Evolutionary conservation across 139 green algal genomes (phyloP).

Genomic region (Tetradesmus lagerheimii): DNA sequence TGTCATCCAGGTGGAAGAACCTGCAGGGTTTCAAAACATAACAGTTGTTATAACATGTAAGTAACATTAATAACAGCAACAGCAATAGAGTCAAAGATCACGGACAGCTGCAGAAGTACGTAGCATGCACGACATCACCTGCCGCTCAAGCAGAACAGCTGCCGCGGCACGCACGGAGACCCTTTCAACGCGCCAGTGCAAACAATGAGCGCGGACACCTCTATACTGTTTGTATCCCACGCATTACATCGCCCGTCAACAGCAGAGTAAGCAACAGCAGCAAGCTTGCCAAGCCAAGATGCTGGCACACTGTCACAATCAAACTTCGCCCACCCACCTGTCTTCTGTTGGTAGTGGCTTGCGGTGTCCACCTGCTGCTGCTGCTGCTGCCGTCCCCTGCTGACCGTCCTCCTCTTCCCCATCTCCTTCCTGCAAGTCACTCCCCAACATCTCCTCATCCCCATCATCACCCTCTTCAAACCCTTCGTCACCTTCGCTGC

Average conservation of each 20-base stretch:
- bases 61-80: too few relatives aligned
- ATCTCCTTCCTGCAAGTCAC: slow-evolving; percentile 1
- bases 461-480: background rate
- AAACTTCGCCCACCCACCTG: background rate
- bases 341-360: background rate
- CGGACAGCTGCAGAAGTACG: too few relatives aligned
- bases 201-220: background rate
- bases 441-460: background rate
- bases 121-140: background rate
- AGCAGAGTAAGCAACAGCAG: background rate
- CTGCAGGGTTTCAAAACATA: slow-evolving; percentile 66
- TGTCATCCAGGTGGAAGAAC: slow-evolving; percentile 88
- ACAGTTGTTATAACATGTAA: background rate
- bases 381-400: background rate
- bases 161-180: background rate
- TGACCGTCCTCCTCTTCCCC: background rate
- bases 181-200: background rate
- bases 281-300: too few relatives aligned
- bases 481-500: slow-evolving; percentile 7
- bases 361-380: background rate
- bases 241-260: too few relatives aligned
- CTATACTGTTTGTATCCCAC: too few relatives aligned
- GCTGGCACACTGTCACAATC: background rate
- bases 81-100: too few relatives aligned
- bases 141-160: background rate